These are phyloP conservation scores for Turritis glabra DNA, from an alignment of 345 rosid species.

Conservation along the genomic window DNA sequence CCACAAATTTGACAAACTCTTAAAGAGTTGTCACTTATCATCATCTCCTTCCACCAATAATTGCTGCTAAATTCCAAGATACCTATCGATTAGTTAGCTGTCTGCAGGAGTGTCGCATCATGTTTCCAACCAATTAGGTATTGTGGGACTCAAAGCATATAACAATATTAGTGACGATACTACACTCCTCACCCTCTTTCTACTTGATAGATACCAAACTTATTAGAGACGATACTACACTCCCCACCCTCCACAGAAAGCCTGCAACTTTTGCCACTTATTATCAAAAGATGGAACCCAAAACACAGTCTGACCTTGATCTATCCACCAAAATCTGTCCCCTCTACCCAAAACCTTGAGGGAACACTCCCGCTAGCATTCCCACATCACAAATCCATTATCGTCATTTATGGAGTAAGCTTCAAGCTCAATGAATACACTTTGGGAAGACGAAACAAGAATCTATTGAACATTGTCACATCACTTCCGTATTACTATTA, in stretches of 20 bases:
- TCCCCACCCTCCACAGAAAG: constrained; percentile 29
- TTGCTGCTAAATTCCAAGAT: constrained; percentile 37
- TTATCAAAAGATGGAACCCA: constrained; percentile 52
- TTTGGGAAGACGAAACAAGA: constrained; percentile 11
- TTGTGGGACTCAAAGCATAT: constrained; percentile 43
- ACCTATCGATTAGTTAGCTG: constrained; percentile 38
- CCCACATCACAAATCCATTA: constrained; percentile 37
- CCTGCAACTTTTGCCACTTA: constrained; percentile 38
- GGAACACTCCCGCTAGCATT: constrained; percentile 54
- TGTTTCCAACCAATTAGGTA: constrained; percentile 47
- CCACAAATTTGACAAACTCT: constrained; percentile 21
- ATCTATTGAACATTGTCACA: constrained; percentile 23
- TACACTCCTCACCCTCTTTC: constrained; percentile 41
- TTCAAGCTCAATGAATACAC: constrained; percentile 35
- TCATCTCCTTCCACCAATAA: constrained; percentile 36
- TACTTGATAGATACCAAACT: constrained; percentile 53
- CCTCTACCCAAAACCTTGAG: constrained; percentile 35
- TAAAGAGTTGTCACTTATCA: constrained; percentile 37
- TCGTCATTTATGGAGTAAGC: constrained; percentile 35
- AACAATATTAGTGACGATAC: constrained; percentile 37
- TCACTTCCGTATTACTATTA: constrained; percentile 26
- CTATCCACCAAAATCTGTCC: constrained; percentile 42
- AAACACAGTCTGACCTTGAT: constrained; percentile 32
- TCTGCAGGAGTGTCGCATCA: constrained; percentile 47
- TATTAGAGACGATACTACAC: constrained; percentile 42